Conservation (phyloP, 192 early-diverging fungal species). For the Gamsiella multidivaricata region DNA sequence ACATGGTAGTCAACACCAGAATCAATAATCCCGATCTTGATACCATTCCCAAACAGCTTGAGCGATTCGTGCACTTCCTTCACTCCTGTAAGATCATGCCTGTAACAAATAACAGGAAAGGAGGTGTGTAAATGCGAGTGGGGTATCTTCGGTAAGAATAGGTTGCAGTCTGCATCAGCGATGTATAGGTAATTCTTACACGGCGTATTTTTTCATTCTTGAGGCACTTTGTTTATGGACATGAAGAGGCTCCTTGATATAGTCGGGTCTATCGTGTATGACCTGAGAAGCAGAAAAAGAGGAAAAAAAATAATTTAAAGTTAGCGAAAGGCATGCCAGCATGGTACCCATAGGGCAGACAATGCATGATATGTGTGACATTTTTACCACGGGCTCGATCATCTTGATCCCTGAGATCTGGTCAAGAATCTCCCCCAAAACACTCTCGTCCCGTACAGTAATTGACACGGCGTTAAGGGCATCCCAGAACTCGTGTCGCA, state of each 20-base stretch:
- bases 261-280: conserved; percentile 43
- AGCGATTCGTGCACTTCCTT: conserved; percentile 45
- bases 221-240: background rate
- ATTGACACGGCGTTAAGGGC: conserved; percentile 35
- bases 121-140: no score
- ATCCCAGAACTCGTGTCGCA: conserved; percentile 47
- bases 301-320: background rate
- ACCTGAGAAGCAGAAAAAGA: conserved; percentile 17
- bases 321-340: background rate
- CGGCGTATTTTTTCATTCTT: background rate
- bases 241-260: background rate
- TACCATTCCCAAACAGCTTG: conserved; percentile 45
- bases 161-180: no score
- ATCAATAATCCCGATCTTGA: conserved; percentile 73
- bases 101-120: background rate
- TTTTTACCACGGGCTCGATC: conserved; percentile 42
- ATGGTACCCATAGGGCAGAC: background rate
- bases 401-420: conserved; percentile 33
- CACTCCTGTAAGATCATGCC: conserved; percentile 60
- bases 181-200: no score
- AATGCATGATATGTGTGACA: background rate
- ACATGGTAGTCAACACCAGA: conserved; percentile 59
- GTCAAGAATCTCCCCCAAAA: conserved; percentile 28
- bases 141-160: no score
- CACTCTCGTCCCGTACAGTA: conserved; percentile 15